phyloP scores from a whole-genome alignment of 129 eudicot species.

The Pseudognaphalium luteoalbum region DNA sequence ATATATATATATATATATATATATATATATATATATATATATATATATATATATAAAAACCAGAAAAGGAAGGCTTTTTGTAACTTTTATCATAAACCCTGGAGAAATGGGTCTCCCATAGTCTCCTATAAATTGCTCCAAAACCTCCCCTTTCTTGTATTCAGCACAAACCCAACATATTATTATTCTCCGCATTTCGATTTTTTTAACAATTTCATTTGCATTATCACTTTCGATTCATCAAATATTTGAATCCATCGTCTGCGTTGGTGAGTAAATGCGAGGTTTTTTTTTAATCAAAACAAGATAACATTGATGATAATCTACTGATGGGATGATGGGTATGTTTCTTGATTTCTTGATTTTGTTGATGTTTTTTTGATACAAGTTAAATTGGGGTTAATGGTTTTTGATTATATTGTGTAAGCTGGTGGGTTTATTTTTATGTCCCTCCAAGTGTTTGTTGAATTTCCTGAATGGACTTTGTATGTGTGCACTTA shows the following conservation, averaged over 20 bases:
- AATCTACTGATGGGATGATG: background rate
- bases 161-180: slow-evolving; percentile 3
- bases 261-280: background rate
- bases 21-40: too few relatives aligned
- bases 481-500: background rate
- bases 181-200: background rate
- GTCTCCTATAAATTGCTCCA: slow-evolving; percentile 26
- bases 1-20: too few relatives aligned
- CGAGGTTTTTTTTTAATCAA: slow-evolving; percentile 1
- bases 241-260: background rate
- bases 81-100: slow-evolving; percentile 26
- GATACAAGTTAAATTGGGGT: background rate
- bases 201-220: background rate
- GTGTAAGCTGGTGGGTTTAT: background rate
- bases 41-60: too few relatives aligned
- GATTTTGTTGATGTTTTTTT: background rate
- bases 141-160: slow-evolving; percentile 14
- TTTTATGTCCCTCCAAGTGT: slow-evolving; percentile 18
- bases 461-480: slow-evolving; percentile 17
- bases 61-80: background rate
- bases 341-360: slow-evolving; percentile 18
- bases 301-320: slow-evolving; percentile 5
- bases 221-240: background rate
- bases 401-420: slow-evolving; percentile 6
- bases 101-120: slow-evolving; percentile 11